phyloP scores from a whole-genome alignment of 148 eudicot species.

The Camellia granthamiana region DNA sequence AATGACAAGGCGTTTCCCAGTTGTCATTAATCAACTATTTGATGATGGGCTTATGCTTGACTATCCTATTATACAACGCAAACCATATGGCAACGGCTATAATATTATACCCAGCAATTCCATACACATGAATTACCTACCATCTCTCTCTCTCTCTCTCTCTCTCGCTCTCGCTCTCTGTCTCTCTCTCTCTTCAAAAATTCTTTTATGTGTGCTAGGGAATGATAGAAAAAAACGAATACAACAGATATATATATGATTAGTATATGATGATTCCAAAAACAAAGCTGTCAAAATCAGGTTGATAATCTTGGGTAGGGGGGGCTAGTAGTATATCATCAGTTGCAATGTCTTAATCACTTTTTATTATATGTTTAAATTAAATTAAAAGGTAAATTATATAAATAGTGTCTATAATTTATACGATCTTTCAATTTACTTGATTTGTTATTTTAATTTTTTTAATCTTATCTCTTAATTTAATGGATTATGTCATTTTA shows the following conservation, averaged over 20 bases:
- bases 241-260: not conserved
- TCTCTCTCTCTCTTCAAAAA: not conserved
- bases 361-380: not conserved
- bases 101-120: not conserved
- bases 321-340: not conserved
- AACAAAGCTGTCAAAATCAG: conserved; percentile 1
- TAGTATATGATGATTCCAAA: not conserved
- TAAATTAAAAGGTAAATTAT: not conserved
- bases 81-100: too few relatives aligned
- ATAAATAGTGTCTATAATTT: too few relatives aligned
- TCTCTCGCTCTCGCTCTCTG: not conserved
- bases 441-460: too few relatives aligned
- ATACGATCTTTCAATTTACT: too few relatives aligned
- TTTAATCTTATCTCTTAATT: too few relatives aligned
- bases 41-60: too few relatives aligned
- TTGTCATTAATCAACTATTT: too few relatives aligned
- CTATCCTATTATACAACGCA: too few relatives aligned
- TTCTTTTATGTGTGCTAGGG: not conserved
- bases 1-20: too few relatives aligned
- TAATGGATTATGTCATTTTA: too few relatives aligned
- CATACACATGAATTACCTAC: not conserved
- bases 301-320: not conserved
- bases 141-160: not conserved
- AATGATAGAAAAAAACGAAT: not conserved
- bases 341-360: conserved; percentile 9